These are phyloP conservation scores for Vigna mungo DNA, from an alignment of 306 rosid genomes.

Conservation along the genomic window DNA sequence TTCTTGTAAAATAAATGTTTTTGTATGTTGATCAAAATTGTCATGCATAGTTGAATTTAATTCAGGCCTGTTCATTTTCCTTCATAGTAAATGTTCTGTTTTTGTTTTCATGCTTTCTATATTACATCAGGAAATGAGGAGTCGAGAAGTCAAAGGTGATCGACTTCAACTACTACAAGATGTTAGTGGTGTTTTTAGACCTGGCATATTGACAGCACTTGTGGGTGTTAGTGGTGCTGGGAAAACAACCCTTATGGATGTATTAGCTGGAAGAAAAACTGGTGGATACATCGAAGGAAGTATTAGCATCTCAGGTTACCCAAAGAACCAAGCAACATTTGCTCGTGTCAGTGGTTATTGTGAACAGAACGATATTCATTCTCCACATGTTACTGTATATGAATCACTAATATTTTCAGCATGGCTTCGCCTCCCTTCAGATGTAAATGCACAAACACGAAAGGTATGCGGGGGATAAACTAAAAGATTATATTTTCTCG, in stretches of 20 bases:
- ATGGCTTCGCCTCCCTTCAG: constrained; percentile 64
- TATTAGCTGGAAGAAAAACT: constrained; percentile 71
- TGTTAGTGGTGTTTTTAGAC: constrained; percentile 72
- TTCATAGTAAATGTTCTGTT: neutral
- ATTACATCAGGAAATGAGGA: constrained; percentile 71
- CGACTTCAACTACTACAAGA: constrained; percentile 73
- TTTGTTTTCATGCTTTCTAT: neutral
- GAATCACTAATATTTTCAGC: constrained; percentile 68
- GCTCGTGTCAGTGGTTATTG: constrained; percentile 66
- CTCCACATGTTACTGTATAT: constrained; percentile 57
- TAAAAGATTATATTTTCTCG: neutral
- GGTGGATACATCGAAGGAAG: constrained; percentile 61
- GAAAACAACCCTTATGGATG: constrained; percentile 73
- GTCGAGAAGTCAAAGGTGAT: constrained; percentile 55
- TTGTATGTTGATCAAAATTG: neutral
- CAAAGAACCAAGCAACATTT: constrained; percentile 65
- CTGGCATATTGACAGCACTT: constrained; percentile 67
- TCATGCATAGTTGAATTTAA: neutral
- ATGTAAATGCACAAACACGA: constrained; percentile 40
- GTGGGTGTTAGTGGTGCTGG: constrained; percentile 75
- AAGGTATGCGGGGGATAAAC: constrained; percentile 27
- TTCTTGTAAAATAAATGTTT: neutral
- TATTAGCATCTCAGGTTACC: constrained; percentile 59
- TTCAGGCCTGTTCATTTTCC: neutral
- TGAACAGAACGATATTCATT: constrained; percentile 68